These are phyloP conservation scores for Debaryomyces maramus DNA, from an alignment of 805 yeast species.

Conservation along the genomic window DNA sequence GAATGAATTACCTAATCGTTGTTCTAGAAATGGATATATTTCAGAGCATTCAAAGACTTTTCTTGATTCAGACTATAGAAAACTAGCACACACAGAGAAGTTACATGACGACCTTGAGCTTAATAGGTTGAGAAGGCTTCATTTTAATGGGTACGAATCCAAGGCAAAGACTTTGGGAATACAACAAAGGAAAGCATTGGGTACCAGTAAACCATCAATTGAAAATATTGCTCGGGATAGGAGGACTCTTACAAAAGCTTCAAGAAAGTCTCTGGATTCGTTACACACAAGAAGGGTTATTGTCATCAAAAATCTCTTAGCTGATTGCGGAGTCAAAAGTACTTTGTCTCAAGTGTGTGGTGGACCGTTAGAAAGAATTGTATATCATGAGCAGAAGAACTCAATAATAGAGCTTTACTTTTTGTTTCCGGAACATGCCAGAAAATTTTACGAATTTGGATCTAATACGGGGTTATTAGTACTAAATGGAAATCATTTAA, in stretches of 20 bases:
- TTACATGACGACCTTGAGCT: constrained; percentile 7
- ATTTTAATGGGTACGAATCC: neutral
- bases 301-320: constrained; percentile 40
- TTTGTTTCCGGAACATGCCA: constrained; percentile 53
- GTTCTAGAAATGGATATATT: neutral
- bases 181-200: constrained; percentile 3
- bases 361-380: constrained; percentile 64
- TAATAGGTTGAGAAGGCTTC: constrained; percentile 4
- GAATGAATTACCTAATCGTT: neutral
- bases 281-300: constrained; percentile 25
- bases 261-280: constrained; percentile 6
- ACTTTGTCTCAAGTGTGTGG: constrained; percentile 60
- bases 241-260: neutral
- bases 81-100: constrained; percentile 2
- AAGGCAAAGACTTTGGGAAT: neutral
- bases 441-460: constrained; percentile 50
- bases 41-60: neutral
- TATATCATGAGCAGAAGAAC: constrained; percentile 18
- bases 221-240: constrained; percentile 3
- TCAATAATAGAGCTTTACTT: constrained; percentile 49
- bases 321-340: constrained; percentile 46
- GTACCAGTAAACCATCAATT: constrained; percentile 5
- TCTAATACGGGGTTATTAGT: constrained; percentile 51
- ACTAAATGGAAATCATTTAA: constrained; percentile 56
- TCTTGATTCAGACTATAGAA: constrained; percentile 1